Conservation (phyloP, 371 early-diverging fungal species). For the Mortierella sp. region DNA sequence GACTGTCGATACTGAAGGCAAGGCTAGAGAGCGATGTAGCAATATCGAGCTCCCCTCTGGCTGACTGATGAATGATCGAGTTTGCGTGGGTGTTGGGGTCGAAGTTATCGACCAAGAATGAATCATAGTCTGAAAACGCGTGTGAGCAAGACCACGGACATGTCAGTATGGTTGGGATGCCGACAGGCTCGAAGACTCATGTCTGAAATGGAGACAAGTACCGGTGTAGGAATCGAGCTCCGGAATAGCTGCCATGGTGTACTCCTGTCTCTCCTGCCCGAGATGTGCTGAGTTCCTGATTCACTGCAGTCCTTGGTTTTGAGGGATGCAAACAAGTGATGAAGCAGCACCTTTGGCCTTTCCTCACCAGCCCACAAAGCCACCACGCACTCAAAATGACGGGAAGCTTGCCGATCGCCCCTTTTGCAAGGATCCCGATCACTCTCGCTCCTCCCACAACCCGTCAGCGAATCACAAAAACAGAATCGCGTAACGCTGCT, state of each 20-base stretch:
- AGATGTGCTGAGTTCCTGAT: not conserved
- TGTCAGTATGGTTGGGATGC: not conserved
- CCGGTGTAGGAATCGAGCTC: conserved; percentile 47
- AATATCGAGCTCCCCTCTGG: conserved; percentile 67
- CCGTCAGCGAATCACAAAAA: not conserved
- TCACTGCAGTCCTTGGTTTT: not conserved
- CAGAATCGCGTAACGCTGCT: not conserved
- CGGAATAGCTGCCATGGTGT: conserved; percentile 39
- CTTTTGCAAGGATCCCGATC: no score
- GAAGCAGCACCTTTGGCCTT: no score
- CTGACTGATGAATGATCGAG: conserved; percentile 62
- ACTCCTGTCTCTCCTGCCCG: conserved; percentile 2
- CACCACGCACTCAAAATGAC: no score
- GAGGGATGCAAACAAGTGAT: not conserved
- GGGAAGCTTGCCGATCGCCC: no score
- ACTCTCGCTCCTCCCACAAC: no score
- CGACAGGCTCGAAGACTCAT: not conserved
- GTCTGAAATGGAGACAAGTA: conserved; percentile 13
- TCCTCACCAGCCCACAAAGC: no score
- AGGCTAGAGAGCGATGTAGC: conserved; percentile 75
- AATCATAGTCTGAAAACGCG: conserved; percentile 61
- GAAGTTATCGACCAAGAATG: conserved; percentile 67
- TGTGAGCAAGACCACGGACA: not conserved
- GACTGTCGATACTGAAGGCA: conserved; percentile 77
- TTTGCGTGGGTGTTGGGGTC: conserved; percentile 70